Conservation (phyloP, 768 basidiomycete genomes). For the Fomitopsis serialis region DNA sequence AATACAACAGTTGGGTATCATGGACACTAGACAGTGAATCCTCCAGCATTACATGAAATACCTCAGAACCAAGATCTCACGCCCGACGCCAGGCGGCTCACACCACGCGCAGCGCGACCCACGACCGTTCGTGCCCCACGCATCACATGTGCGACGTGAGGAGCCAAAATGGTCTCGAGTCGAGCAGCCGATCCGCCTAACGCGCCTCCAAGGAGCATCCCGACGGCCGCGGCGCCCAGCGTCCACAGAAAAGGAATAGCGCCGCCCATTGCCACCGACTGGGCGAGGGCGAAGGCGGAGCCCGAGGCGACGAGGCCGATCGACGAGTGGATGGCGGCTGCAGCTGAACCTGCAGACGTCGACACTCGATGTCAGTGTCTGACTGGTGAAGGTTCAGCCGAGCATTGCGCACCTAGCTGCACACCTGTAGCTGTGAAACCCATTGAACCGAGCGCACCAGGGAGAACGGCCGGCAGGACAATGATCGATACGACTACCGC, state of each 20-base stretch:
- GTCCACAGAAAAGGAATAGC: not conserved
- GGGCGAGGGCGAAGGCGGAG: constrained; percentile 3
- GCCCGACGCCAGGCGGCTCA: not conserved
- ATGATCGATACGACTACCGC: not conserved
- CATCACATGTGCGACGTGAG: not conserved
- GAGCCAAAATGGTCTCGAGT: not conserved
- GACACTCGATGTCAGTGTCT: not conserved
- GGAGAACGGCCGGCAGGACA: not conserved
- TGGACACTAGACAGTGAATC: too few relatives aligned
- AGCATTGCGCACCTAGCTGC: not conserved
- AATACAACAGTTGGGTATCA: too few relatives aligned
- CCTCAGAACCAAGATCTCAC: too few relatives aligned
- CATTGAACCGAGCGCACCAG: not conserved
- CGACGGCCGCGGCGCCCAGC: not conserved
- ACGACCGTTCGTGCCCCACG: not conserved
- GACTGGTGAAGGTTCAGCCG: not conserved
- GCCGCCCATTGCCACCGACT: constrained; percentile 10
- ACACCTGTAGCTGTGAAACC: not conserved
- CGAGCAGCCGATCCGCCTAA: not conserved
- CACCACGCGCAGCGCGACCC: not conserved
- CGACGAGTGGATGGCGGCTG: constrained; percentile 4
- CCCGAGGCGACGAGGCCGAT: constrained; percentile 9
- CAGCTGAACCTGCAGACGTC: constrained; percentile 3
- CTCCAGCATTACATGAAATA: too few relatives aligned
- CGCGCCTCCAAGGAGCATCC: not conserved